These are phyloP conservation scores for Trametopsis cervina DNA, from an alignment of 768 basidiomycete genomes.

Conservation along the genomic window DNA sequence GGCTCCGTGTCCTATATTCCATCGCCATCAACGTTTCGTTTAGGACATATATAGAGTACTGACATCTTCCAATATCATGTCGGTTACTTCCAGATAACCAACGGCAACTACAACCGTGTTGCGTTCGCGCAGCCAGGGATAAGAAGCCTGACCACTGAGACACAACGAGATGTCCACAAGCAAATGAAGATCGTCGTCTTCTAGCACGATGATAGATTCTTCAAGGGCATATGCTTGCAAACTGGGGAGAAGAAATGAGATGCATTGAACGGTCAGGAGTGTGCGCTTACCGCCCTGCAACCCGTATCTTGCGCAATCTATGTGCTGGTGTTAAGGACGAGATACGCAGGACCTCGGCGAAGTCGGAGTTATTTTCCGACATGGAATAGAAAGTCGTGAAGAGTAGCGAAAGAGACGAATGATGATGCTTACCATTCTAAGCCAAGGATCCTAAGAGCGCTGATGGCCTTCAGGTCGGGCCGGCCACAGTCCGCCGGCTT, in stretches of 20 bases:
- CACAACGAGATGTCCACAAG: slow-evolving; percentile 53
- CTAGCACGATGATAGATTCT: slow-evolving; percentile 39
- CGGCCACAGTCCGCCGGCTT: too few species aligned
- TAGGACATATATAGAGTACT: slow-evolving; percentile 1
- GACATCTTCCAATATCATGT: slow-evolving; percentile 28
- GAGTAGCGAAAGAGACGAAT: too few species aligned
- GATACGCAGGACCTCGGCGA: slow-evolving; percentile 1
- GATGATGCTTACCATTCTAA: too few species aligned
- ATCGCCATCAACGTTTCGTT: too few species aligned
- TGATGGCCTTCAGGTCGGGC: too few species aligned
- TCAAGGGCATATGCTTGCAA: slow-evolving; percentile 49
- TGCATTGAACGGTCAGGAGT: not conserved
- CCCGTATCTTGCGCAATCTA: not conserved
- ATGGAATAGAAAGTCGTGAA: too few species aligned
- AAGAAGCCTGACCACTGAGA: slow-evolving; percentile 26
- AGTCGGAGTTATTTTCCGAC: too few species aligned
- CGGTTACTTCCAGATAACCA: slow-evolving; percentile 47
- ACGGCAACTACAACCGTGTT: slow-evolving; percentile 45
- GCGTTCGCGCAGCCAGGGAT: slow-evolving; percentile 46
- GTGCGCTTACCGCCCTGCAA: not conserved
- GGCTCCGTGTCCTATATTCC: slow-evolving; percentile 20
- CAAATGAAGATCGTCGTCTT: slow-evolving; percentile 43
- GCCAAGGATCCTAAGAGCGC: too few species aligned
- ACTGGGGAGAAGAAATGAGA: slow-evolving; percentile 26
- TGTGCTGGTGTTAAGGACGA: not conserved